Evolutionary conservation across 345 rosid species (phyloP).

Genomic region (Limnanthes douglasii): DNA sequence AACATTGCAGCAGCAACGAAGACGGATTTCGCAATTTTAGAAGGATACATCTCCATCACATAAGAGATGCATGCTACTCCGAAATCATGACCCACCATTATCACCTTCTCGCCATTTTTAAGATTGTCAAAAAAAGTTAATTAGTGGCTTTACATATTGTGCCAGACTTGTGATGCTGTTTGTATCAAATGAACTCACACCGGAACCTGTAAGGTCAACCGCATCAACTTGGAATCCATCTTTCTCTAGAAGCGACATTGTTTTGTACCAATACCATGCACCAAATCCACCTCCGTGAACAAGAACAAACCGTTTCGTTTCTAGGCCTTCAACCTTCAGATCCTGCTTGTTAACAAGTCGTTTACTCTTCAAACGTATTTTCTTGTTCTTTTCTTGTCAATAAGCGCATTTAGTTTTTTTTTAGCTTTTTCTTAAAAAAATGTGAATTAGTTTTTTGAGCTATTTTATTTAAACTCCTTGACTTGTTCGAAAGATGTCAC

Average conservation of each 20-base stretch:
- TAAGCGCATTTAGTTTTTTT: too few species aligned
- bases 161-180: conserved; percentile 57
- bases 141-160: conserved; percentile 78
- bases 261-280: conserved; percentile 85
- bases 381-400: too few species aligned
- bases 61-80: conserved; percentile 87
- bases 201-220: conserved; percentile 51
- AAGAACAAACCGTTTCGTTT: conserved; percentile 40
- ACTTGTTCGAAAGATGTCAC: too few species aligned
- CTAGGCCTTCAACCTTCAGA: conserved; percentile 25
- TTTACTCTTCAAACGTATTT: too few species aligned
- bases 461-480: too few species aligned
- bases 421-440: too few species aligned
- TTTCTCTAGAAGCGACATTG: conserved; percentile 45
- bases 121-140: conserved; percentile 61
- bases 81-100: conserved; percentile 93
- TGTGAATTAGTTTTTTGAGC: too few species aligned
- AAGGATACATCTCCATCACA: conserved; percentile 79
- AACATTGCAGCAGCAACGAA: conserved; percentile 87
- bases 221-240: conserved; percentile 46
- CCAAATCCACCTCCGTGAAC: conserved; percentile 93
- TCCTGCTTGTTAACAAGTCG: too few species aligned
- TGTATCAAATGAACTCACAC: conserved; percentile 32
- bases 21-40: conserved; percentile 61
- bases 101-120: conserved; percentile 67